Percentiles rank a stretch among this genome's conserved stretches.
Conservation (phyloP, 371 early-diverging fungal species). For the Phascolomyces articulosus region DNA sequence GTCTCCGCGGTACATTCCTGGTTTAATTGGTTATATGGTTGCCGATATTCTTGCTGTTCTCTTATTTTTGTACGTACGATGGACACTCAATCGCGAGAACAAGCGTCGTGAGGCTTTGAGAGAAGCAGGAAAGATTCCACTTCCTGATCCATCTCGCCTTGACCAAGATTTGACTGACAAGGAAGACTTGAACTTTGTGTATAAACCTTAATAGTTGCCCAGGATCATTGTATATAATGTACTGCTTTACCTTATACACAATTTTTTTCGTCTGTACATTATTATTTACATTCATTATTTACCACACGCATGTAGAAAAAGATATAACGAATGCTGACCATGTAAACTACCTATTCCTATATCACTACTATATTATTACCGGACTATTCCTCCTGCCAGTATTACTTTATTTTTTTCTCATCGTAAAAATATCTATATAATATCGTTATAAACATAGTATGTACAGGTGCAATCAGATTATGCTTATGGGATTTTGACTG, state of each 20-base stretch:
- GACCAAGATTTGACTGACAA: constrained; percentile 37
- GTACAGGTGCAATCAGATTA: too few relatives aligned
- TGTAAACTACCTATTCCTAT: not conserved
- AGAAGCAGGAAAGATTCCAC: constrained; percentile 9
- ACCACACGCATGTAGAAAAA: too few relatives aligned
- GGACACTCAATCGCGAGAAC: constrained; percentile 11
- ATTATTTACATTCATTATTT: too few relatives aligned
- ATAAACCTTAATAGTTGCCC: constrained; percentile 21
- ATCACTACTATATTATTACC: not conserved
- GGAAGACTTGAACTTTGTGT: constrained; percentile 42
- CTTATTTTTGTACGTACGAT: constrained; percentile 21
- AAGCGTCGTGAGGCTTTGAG: constrained; percentile 6
- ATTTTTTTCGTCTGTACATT: too few relatives aligned
- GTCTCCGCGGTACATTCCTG: constrained; percentile 18
- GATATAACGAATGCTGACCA: too few relatives aligned
- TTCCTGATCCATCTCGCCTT: constrained; percentile 8
- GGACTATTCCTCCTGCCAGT: not conserved
- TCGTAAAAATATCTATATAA: too few relatives aligned
- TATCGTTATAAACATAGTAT: too few relatives aligned
- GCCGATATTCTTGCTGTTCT: constrained; percentile 26
- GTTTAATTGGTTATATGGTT: constrained; percentile 25
- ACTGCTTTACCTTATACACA: not conserved
- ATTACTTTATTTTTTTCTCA: too few relatives aligned
- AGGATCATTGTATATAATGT: not conserved
- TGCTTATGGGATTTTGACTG: too few relatives aligned